phyloP scores from a whole-genome alignment of 2,329 filamentous ascomycete species.

The Microsporum canis region DNA sequence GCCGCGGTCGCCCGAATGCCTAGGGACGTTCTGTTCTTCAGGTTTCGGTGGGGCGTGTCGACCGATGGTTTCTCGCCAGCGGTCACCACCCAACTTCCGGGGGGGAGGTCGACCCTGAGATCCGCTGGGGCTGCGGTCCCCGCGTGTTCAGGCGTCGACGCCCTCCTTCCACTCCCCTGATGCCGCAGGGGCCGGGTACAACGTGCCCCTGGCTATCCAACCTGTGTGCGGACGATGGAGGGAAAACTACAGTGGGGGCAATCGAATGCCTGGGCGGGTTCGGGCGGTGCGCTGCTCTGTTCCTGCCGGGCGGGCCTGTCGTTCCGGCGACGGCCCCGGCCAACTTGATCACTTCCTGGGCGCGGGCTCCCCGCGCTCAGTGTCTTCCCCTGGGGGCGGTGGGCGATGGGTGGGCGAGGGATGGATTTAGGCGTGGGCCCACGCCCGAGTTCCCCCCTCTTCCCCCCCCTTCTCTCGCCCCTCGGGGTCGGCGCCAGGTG shows the following conservation, averaged over 20 bases:
- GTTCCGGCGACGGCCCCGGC: too few relatives aligned
- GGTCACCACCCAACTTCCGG: background rate
- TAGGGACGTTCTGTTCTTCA: background rate
- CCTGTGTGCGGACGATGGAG: background rate
- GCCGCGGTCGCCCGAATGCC: background rate
- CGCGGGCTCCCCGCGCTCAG: too few relatives aligned
- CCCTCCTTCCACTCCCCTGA: background rate
- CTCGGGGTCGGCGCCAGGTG: background rate
- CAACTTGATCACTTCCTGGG: too few relatives aligned
- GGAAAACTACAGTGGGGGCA: background rate
- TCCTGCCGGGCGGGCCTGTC: background rate
- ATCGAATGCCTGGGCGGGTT: background rate
- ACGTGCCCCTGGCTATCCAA: background rate
- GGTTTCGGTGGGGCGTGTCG: background rate
- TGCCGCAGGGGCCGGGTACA: background rate
- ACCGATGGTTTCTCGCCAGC: background rate
- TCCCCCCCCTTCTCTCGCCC: too few relatives aligned
- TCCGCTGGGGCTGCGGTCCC: background rate
- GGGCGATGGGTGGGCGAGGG: too few relatives aligned
- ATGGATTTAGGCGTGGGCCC: too few relatives aligned
- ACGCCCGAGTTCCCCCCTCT: too few relatives aligned
- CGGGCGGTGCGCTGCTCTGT: background rate
- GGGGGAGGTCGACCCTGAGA: background rate
- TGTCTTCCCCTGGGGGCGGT: too few relatives aligned
- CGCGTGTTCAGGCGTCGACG: background rate